Evolutionary conservation across 768 basidiomycete species (phyloP), one percentile per base, ranked within the genome.

Genomic region (Pisolithus microcarpus): DNA sequence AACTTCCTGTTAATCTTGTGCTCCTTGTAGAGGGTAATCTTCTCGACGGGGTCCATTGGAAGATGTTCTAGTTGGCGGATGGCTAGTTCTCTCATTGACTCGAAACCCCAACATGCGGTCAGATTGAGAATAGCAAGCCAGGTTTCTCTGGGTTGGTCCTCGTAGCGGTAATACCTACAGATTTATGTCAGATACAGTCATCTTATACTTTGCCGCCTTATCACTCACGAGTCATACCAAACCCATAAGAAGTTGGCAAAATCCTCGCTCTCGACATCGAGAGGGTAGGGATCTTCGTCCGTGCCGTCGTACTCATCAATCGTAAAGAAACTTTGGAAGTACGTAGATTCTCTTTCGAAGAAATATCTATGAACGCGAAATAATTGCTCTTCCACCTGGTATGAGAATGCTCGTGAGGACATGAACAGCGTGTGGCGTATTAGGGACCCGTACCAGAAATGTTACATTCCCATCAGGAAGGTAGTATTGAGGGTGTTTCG

Each of bases 111-210:
- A 4, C 67, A 58, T n/a, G 77, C 67, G 0, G 84, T 70, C 0
- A 87, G 76, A 2, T 58, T 62, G 0, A 87, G 64, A 40, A 88
- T 78, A 0, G 65, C 66, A 0, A 66, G 62, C 86, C 86, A 88
- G 8, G 76, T 75, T 0, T 72, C 66, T 0, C 75, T 65, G 0
- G 63, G 58, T 1, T 79, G 77, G 10, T 75, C 70, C 44, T 84
- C 82, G 1, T 79, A 63, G 0, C 80, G 78, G 56, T 82, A 84
- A 42, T 64, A 70, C 0, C 84, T 87, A 40, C 36, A 9, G 16
- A 30, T n/a, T n/a, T 28, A 28, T 34, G 31, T 34, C 31, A 34
- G 31, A 13, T 13, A 10, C 31, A 34, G 11, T 34, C 10, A 13
- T 10, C 31, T 34, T 11, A 34, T 34, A 34, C 11, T 10, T 13